Evolutionary conservation across 805 yeast genomes (phyloP), one percentile per base, ranked within the genome.

Genomic region (Candida saitoana): DNA sequence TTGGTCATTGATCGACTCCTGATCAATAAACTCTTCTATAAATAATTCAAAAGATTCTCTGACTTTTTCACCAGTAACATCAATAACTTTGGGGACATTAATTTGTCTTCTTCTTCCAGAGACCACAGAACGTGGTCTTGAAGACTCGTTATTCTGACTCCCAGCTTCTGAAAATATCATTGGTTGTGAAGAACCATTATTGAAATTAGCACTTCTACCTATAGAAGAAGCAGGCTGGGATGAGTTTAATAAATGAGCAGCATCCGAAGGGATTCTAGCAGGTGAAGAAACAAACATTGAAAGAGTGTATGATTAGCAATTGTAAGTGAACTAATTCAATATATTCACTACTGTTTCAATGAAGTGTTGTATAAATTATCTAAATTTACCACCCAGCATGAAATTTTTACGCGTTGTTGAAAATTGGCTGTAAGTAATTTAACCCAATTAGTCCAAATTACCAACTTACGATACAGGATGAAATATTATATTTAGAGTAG

Each of bases 1-100:
- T n/a, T 36, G 44, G 12, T 42, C 36, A 9, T 55, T 57, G 14
- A 59, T 59, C 16, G 67, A 59, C 5, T 63, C 67, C 9, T 49
- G 49, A 35, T 76, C 77, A 3, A 67, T 65, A 56, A 71, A 91
- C 24, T 78, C 84, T 55, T 81, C 85, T 42, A 91, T 64, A 56
- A 91, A 91, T 49, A 75, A 79, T 60, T 90, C 96, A 60, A 93
- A 91, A 12, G 90, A 81, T 61, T 88, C 96, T 34, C 91, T 78
- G 14, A 93, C 97, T 52, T 87, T 87, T 59, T 90, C 97, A 45
- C 96, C 97, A 3, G 96, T 88, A 36, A 80, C 79, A 67, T 93
- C 99, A 19, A 79, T 79, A 19, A 93, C 96, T 57, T 85, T 87
- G 19, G 95, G 89, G 41, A 91, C 87, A 19, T 80, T 80, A 44